Percentiles rank a stretch among this genome's conserved stretches.
Conservation (phyloP, 75 land plant genomes). For the Adiantum capillusveneris region DNA sequence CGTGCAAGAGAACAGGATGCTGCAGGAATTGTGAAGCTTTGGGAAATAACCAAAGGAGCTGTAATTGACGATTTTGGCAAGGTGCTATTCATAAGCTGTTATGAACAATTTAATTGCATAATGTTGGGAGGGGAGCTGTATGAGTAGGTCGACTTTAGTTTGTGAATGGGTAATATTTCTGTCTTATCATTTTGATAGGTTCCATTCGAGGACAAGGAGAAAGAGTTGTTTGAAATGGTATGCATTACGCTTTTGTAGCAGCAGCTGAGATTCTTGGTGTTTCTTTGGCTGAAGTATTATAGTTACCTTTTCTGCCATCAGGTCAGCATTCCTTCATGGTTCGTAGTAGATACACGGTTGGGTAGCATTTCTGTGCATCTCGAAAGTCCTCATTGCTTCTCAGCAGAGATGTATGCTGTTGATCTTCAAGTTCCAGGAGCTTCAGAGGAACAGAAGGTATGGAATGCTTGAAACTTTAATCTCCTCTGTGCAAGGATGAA, state of each 20-base stretch:
- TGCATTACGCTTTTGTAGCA: not conserved
- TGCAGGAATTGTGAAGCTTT: slow-evolving; percentile 69
- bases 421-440: slow-evolving; percentile 78
- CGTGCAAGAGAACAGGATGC: slow-evolving; percentile 78
- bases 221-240: slow-evolving; percentile 95
- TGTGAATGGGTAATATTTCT: no score
- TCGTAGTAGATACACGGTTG: slow-evolving; percentile 75
- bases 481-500: no score
- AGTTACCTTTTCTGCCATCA: no score
- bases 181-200: slow-evolving; percentile 49
- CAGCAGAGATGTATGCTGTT: slow-evolving; percentile 94
- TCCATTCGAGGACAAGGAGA: slow-evolving; percentile 83
- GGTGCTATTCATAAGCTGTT: no score
- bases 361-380: slow-evolving; percentile 88
- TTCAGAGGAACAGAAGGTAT: slow-evolving; percentile 87
- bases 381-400: slow-evolving; percentile 95
- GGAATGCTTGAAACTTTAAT: no score
- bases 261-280: no score
- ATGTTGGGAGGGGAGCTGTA: no score
- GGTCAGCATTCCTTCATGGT: slow-evolving; percentile 98
- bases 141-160: no score
- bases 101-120: no score
- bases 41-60: slow-evolving; percentile 77
- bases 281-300: no score
- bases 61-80: slow-evolving; percentile 79